Evolutionary conservation across 2,329 filamentous ascomycete species (phyloP).

Genomic region (Nigrograna mackinnonii): DNA sequence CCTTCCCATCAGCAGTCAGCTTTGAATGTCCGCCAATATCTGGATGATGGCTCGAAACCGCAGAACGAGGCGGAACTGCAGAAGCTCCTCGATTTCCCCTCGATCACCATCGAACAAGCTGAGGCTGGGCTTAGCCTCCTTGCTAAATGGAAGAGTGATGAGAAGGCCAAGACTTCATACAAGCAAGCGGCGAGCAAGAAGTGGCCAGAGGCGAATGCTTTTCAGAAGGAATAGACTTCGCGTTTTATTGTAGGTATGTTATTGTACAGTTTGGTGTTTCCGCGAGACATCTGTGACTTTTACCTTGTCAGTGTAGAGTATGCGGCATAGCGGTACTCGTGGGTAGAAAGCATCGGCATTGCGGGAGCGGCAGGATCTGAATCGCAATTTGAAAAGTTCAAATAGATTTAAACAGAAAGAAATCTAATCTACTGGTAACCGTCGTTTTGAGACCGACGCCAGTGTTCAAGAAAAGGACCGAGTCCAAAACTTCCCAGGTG

Average conservation of each 20-base stretch:
- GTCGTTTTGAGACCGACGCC: too few species aligned
- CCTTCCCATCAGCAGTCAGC: constrained; percentile 66
- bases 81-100: constrained; percentile 58
- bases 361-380: too few species aligned
- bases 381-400: too few species aligned
- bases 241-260: not conserved
- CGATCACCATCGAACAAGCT: constrained; percentile 60
- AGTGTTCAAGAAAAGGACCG: too few species aligned
- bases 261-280: not conserved
- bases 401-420: too few species aligned
- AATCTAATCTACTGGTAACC: too few species aligned
- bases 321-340: constrained; percentile 1
- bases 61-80: constrained; percentile 66
- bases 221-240: constrained; percentile 20
- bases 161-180: constrained; percentile 55
- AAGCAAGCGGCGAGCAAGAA: constrained; percentile 38
- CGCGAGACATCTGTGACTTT: not conserved
- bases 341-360: constrained; percentile 1
- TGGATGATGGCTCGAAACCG: constrained; percentile 60
- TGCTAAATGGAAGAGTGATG: constrained; percentile 54
- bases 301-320: constrained; percentile 3
- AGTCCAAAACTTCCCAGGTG: too few species aligned
- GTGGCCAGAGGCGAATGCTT: constrained; percentile 44
- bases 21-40: constrained; percentile 61
- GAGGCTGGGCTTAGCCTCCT: constrained; percentile 57